Base-by-base conservation (phyloP, 2,329 filamentous ascomycete species). In the Paecilomyces fulvus region DNA sequence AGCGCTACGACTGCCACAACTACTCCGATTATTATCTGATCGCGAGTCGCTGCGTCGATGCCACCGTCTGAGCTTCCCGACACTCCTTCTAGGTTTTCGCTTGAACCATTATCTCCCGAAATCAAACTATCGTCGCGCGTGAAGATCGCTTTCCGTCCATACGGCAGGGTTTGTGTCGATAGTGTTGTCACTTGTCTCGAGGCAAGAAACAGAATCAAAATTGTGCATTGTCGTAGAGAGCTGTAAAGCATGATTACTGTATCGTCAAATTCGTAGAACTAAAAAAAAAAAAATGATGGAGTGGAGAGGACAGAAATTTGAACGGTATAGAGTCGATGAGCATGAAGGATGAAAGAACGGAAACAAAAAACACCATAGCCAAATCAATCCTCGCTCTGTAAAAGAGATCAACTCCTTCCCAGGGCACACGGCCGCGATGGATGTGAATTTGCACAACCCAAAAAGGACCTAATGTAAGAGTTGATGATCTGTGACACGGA, bases 1-100 rank as follows among this genome's bases (percentile, higher is more conserved):
- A 60, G 55, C 14, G 55, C 63, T 51, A 68, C 58, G 9, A 62
- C 61, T n/a, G 67, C 66, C 1, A 69, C 58, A 0, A 70, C 67
- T 2, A 66, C 64, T 3, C 67, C 67, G 49, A 70, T 65, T 33
- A 66, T 65, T 8, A 67, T 64, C 53, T 59, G 57, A 8, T 57
- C 54, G n/a, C 49, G 46, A 20, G 51, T 55, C 37, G 59, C 58
- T 51, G 61, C 9, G 37, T 33, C 25, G 17, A 55, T 48, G 8
- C 55, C 57, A n/a, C 55, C 52, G 46, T 51, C 51, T 14, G 48
- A 48, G 25, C 10, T 7, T 5, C 56, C 56, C 25, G 58, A 56
- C 5, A 58, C 58, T 21, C 58, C 59, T 56, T 61, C 12, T 59
- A 30, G 4, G 51, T 56, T 23, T 51, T 30, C 10, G 55, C 33